Evolutionary conservation across 2,329 filamentous ascomycete genomes (phyloP).

Genomic region (Coniella vitis): DNA sequence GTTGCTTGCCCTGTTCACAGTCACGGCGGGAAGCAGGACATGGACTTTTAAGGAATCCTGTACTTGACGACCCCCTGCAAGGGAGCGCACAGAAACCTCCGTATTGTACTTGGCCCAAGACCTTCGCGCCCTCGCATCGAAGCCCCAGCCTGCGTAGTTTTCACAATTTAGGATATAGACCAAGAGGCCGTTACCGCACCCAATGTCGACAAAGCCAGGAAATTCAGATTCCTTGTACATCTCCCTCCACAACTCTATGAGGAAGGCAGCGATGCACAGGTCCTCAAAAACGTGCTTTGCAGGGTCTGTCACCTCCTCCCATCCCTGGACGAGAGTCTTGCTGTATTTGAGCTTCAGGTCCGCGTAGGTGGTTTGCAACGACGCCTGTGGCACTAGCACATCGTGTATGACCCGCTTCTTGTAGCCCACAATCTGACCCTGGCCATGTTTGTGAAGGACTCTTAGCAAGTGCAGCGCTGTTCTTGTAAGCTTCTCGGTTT

Average conservation of each 20-base stretch:
- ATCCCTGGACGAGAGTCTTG: constrained; percentile 59
- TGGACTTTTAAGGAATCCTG: constrained; percentile 12
- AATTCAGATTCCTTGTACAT: constrained; percentile 65
- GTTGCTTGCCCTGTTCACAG: constrained; percentile 19
- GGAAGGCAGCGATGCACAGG: constrained; percentile 79
- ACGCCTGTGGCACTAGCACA: constrained; percentile 65
- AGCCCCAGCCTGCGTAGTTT: constrained; percentile 81
- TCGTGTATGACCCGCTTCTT: constrained; percentile 82
- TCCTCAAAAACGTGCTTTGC: constrained; percentile 95
- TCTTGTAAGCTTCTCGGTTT: constrained; percentile 47
- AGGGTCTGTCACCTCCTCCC: constrained; percentile 84
- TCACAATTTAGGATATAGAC: constrained; percentile 76
- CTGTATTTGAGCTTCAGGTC: constrained; percentile 76
- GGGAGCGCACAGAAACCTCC: constrained; percentile 26
- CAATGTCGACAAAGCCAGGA: constrained; percentile 90
- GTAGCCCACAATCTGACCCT: constrained; percentile 59
- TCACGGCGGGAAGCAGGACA: constrained; percentile 42
- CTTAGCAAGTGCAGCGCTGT: constrained; percentile 64
- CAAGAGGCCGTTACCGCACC: constrained; percentile 88
- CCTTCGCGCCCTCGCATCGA: constrained; percentile 80
- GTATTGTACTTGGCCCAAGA: constrained; percentile 71
- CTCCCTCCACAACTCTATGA: constrained; percentile 83
- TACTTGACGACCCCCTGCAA: constrained; percentile 14
- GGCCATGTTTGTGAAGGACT: constrained; percentile 66
- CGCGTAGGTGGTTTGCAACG: constrained; percentile 76